Base-by-base conservation (phyloP, 805 yeast species). In the Kluyveromyces aestuarii region DNA sequence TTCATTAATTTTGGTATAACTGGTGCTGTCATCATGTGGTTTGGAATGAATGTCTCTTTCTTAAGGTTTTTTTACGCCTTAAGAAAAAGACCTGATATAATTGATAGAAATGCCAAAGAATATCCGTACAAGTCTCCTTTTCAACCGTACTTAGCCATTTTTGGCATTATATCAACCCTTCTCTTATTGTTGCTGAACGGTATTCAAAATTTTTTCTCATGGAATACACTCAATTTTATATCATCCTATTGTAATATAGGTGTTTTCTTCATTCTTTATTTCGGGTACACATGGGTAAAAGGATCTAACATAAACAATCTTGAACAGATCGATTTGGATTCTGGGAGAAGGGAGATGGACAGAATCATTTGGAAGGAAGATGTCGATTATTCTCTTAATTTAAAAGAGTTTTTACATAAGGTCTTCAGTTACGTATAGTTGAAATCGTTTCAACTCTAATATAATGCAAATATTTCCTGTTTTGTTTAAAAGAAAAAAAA, bases 281-380 rank as follows among this genome's bases (percentile, higher is more conserved):
- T 72, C 27, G 75, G 75, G 1, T 81, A 82, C 63, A 78, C 78
- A 55, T 33, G 79, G 2, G 58, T 78, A 10, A 73, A 77, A 52
- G 76, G 84, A 9, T 78, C 87, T 1, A 73, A 77, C 50, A 69
- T 80, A 11, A 82, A 79, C 42, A 75, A 84, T 44, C 65, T 85
- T 45, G 87, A 82, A 54, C 80, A 84, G 40, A 61, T 87, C 50
- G 95, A 87, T 62, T 72, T 83, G 56, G 95, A 87, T 63, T 75
- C 86, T 0, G 95, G 95, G 2, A 70, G 95, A 56, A 74, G 90
- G 44, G 95, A 87, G 59, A 77, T 82, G 66, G 96, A 87, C 63
- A 70, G 86, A 42, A 77, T 76, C 52, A 78, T 81, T 33, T 85
- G 93, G 93, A 86, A 83, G 55, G 91, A 86, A 48, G 87, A 84